Evolutionary conservation across 2,329 filamentous ascomycete species (phyloP), one percentile per base, ranked within the genome.

Genomic region (Colletotrichum caudatum): DNA sequence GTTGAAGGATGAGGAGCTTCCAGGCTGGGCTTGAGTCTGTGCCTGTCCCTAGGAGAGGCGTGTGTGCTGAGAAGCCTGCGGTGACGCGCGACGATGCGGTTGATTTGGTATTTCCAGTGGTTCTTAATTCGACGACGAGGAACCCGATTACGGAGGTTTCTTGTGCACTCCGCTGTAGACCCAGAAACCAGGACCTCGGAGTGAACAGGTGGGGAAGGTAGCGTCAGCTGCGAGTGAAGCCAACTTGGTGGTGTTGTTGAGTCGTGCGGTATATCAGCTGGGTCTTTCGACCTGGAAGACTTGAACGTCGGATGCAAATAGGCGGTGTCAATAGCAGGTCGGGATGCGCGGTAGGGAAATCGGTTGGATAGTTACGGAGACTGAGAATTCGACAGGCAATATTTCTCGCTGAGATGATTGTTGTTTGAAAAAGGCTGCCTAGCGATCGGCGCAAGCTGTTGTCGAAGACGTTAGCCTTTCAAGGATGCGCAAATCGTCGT

Each of bases 101-200:
- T 35, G 50, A 29, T 23, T 50, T 57, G 39, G 11, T 16, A 46
- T 53, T 39, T 57, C 41, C 57, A 39, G 16, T 50, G 6, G 18
- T 37, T 48, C 23, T 57, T 58, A 6, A 5, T 61, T 46, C 26
- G n/a, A 48, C 33, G 9, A 29, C n/a, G 57, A 41, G 29, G 71
- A 73, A 82, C 78, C 87, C 83, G 95, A 85, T 98, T 98, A 98
- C 88, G 95, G 95, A 82, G 96, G 95, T 86, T 97, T 95, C 88
- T 94, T 96, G 88, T 96, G 94, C 87, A 94, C 93, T 92, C 95
- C 95, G 88, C 91, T 91, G 84, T 95, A 95, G 91, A 97, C 94
- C 94, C 94, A 94, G 88, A 91, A 91, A 82, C 91, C 91, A 84
- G 94, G 95, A 88, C 94, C 94, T 83, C 95, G 92, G 86, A 97